Evolutionary conservation across 495 filamentous ascomycete genomes (phyloP).

Genomic region (Thermothielavioides terrestris): DNA sequence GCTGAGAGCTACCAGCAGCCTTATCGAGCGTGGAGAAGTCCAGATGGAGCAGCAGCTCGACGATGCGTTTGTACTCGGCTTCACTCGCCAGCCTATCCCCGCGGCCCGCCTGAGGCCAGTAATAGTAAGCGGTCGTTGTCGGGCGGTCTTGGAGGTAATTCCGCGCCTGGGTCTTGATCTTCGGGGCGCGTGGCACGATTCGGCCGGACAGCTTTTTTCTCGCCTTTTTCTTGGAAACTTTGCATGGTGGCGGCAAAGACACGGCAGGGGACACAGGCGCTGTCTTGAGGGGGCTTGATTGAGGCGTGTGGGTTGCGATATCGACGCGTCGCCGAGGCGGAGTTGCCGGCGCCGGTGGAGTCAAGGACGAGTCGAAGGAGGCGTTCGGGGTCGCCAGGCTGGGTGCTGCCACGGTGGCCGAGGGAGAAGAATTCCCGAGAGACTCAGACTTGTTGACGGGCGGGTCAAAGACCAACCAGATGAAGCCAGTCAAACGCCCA

Average conservation of each 20-base stretch:
- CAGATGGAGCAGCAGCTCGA: constrained; percentile 69
- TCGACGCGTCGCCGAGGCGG: constrained; percentile 24
- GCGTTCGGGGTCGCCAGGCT: constrained; percentile 12
- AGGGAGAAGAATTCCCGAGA: not conserved
- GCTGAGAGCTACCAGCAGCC: constrained; percentile 57
- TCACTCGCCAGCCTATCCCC: constrained; percentile 63
- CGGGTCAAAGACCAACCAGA: constrained; percentile 79
- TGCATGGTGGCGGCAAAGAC: constrained; percentile 7
- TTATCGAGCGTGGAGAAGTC: constrained; percentile 69
- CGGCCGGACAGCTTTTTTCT: constrained; percentile 43
- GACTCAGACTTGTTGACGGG: not conserved
- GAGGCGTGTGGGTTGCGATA: constrained; percentile 12
- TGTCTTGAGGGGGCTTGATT: constrained; percentile 20
- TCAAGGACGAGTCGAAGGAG: constrained; percentile 18
- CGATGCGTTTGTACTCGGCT: constrained; percentile 64
- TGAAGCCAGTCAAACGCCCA: constrained; percentile 81
- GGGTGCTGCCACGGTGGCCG: too few relatives aligned
- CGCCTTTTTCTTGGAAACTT: constrained; percentile 20
- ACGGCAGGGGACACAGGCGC: not conserved
- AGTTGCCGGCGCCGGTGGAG: constrained; percentile 20
- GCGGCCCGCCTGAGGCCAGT: constrained; percentile 58
- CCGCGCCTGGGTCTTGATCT: constrained; percentile 46
- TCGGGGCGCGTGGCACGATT: constrained; percentile 46
- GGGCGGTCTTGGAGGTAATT: constrained; percentile 31
- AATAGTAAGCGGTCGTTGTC: constrained; percentile 51